Conservation (phyloP, 2,329 filamentous ascomycete species). For the Ophiostoma pallidulum region DNA sequence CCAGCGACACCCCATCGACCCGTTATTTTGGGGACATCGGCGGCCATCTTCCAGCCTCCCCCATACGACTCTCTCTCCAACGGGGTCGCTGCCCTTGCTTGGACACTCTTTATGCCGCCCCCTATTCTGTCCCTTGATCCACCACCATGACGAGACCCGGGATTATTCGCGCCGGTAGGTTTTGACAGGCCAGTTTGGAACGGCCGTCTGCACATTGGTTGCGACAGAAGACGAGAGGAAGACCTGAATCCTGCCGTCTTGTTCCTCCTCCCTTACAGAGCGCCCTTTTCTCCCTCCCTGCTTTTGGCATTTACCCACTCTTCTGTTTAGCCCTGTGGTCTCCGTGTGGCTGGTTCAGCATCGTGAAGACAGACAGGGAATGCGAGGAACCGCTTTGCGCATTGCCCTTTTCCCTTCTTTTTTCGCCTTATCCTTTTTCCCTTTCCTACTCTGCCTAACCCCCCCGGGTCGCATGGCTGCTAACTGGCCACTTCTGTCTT, state of each 20-base stretch:
- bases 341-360: constrained; percentile 9
- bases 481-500: constrained; percentile 15
- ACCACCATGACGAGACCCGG: constrained; percentile 47
- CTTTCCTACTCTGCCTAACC: too few relatives aligned
- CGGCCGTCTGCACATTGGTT: too few relatives aligned
- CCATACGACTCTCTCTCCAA: not conserved
- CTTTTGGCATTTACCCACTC: constrained; percentile 12
- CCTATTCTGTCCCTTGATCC: constrained; percentile 24
- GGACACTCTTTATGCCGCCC: constrained; percentile 23
- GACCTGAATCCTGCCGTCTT: not conserved
- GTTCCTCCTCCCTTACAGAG: constrained; percentile 17
- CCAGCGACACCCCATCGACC: constrained; percentile 3
- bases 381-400: constrained; percentile 3
- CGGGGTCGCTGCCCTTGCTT: not conserved
- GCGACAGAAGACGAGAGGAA: too few relatives aligned
- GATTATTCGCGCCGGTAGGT: constrained; percentile 52
- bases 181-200: too few relatives aligned
- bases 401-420: constrained; percentile 5
- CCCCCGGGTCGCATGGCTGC: constrained; percentile 15
- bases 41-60: constrained; percentile 6
- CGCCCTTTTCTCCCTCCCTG: constrained; percentile 11
- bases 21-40: constrained; percentile 10
- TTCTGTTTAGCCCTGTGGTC: constrained; percentile 10
- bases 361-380: constrained; percentile 8
- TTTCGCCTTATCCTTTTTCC: constrained; percentile 9